Percentiles rank a stretch among this genome's conserved stretches.
These are phyloP conservation scores for Xylaria multiplex DNA, from an alignment of 2,329 filamentous ascomycete species.

Conservation along the genomic window DNA sequence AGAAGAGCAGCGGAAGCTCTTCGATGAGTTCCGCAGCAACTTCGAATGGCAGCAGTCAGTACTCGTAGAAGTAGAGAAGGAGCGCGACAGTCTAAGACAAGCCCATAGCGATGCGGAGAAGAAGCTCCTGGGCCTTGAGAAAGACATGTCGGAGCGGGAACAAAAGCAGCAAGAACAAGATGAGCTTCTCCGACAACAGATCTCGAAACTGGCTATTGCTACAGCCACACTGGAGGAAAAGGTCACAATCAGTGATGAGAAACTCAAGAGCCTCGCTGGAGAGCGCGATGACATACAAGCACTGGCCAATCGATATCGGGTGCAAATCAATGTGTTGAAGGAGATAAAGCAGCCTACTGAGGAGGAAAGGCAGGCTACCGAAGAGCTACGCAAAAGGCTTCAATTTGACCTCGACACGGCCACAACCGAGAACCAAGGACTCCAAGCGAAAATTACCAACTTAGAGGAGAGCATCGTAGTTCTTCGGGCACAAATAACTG, in stretches of 20 bases:
- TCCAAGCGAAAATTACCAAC: slow-evolving; percentile 44
- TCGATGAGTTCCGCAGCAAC: slow-evolving; percentile 51
- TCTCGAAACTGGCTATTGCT: slow-evolving; percentile 41
- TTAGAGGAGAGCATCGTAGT: slow-evolving; percentile 46
- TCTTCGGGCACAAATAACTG: slow-evolving; percentile 44
- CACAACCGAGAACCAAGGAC: slow-evolving; percentile 43
- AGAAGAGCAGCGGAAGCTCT: slow-evolving; percentile 50
- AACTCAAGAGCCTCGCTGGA: slow-evolving; percentile 41
- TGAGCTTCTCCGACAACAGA: slow-evolving; percentile 42
- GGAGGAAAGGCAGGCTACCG: slow-evolving; percentile 39
- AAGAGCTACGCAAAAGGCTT: slow-evolving; percentile 47
- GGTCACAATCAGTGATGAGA: slow-evolving; percentile 43
- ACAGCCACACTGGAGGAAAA: slow-evolving; percentile 42
- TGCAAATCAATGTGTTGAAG: slow-evolving; percentile 38
- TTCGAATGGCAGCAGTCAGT: slow-evolving; percentile 48
- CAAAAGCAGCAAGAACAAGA: slow-evolving; percentile 43
- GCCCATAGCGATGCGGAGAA: slow-evolving; percentile 44
- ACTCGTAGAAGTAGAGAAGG: slow-evolving; percentile 49
- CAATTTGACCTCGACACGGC: slow-evolving; percentile 43
- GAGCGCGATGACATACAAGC: slow-evolving; percentile 43
- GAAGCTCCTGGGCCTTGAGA: slow-evolving; percentile 42
- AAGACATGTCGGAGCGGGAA: slow-evolving; percentile 41
- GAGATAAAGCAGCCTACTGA: slow-evolving; percentile 31
- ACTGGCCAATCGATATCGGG: slow-evolving; percentile 37
- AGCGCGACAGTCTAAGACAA: slow-evolving; percentile 48